phyloP scores from a whole-genome alignment of 1,139 yeast genomes.

The Yarrowia galli region DNA sequence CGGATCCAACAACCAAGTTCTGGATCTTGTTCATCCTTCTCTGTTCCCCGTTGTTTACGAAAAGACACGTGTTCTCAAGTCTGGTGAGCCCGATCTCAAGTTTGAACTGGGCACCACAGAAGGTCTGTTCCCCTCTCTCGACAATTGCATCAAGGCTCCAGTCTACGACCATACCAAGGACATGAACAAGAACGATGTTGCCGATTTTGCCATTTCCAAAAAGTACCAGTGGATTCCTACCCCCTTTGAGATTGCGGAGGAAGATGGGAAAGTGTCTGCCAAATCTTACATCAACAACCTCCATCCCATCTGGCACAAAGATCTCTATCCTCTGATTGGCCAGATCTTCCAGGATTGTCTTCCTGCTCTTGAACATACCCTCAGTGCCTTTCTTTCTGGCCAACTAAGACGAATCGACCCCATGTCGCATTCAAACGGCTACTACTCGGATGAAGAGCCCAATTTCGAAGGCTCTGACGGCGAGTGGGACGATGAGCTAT shows the following conservation, averaged over 20 bases:
- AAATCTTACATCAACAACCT: conserved; percentile 55
- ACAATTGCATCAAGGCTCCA: conserved; percentile 2
- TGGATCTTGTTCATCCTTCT: conserved; percentile 58
- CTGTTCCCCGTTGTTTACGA: conserved; percentile 55
- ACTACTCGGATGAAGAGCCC: too few relatives aligned
- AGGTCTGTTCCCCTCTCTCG: conserved; percentile 11
- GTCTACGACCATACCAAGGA: background rate
- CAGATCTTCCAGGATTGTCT: conserved; percentile 49
- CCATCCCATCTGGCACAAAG: conserved; percentile 50
- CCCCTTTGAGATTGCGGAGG: conserved; percentile 41
- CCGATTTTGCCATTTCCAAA: conserved; percentile 43
- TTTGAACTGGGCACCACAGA: conserved; percentile 9
- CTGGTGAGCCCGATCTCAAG: background rate
- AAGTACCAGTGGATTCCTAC: conserved; percentile 47
- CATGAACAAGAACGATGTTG: conserved; percentile 33
- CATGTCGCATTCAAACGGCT: conserved; percentile 1
- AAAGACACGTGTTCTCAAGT: conserved; percentile 48
- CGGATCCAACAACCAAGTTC: conserved; percentile 49
- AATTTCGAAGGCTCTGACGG: conserved; percentile 28
- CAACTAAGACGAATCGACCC: conserved; percentile 1
- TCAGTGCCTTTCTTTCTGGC: background rate
- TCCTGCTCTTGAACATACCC: conserved; percentile 50
- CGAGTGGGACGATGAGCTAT: conserved; percentile 20
- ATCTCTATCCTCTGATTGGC: conserved; percentile 50
- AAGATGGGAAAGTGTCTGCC: conserved; percentile 43